Evolutionary conservation across 2,329 filamentous ascomycete genomes (phyloP).

Genomic region (Pseudogymnoascus sp.): DNA sequence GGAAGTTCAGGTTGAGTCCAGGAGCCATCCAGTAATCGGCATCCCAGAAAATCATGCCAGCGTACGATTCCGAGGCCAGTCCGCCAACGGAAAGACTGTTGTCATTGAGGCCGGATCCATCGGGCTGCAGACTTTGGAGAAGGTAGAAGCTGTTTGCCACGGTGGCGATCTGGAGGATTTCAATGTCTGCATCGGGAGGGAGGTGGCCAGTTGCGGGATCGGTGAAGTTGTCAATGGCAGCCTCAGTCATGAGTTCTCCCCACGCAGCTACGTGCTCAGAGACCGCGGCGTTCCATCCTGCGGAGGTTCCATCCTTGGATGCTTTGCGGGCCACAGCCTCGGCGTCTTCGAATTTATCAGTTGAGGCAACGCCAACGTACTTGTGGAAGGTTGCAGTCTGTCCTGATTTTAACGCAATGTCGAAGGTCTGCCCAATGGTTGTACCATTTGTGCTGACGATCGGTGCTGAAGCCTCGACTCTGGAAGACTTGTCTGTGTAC

Average conservation of each 20-base stretch:
- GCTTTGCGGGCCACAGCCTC: conserved; percentile 47
- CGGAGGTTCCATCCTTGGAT: conserved; percentile 39
- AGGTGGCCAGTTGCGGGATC: conserved; percentile 49
- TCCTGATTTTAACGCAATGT: conserved; percentile 45
- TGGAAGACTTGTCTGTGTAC: conserved; percentile 32
- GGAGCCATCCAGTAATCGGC: conserved; percentile 38
- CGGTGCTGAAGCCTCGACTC: conserved; percentile 23
- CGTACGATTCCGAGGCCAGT: conserved; percentile 59
- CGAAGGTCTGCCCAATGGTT: conserved; percentile 55
- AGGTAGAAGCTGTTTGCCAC: conserved; percentile 50
- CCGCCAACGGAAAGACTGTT: conserved; percentile 63
- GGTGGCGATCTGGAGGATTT: conserved; percentile 41
- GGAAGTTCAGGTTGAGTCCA: conserved; percentile 55
- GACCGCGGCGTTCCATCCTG: conserved; percentile 49
- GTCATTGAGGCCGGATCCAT: conserved; percentile 48
- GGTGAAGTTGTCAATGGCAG: conserved; percentile 57
- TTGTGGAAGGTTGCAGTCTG: conserved; percentile 52
- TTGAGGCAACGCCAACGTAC: conserved; percentile 60
- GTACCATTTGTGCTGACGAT: conserved; percentile 51
- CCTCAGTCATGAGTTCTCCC: conserved; percentile 50
- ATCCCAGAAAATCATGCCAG: conserved; percentile 42
- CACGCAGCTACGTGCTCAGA: conserved; percentile 53
- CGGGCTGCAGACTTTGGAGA: conserved; percentile 40
- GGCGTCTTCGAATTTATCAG: conserved; percentile 57
- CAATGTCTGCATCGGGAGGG: conserved; percentile 46